Conservation (phyloP, 345 rosid species). For the Arabidopsis arenosa region DNA sequence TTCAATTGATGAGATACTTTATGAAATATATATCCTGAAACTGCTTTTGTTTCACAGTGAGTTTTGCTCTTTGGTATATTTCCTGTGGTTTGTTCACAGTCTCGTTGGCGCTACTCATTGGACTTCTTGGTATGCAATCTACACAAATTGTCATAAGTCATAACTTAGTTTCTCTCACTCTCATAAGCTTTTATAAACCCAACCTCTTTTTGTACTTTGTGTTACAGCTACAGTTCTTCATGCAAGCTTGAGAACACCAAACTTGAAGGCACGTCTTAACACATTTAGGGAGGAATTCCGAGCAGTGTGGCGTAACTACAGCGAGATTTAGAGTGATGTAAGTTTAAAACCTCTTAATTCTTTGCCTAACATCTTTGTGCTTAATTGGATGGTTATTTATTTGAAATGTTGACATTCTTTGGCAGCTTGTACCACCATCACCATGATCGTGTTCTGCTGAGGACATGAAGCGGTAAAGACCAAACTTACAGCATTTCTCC, state of each 20-base stretch:
- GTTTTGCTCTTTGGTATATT: constrained; percentile 80
- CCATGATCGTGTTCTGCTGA: constrained; percentile 6
- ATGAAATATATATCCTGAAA: neutral
- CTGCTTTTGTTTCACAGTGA: constrained; percentile 47
- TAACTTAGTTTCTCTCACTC: constrained; percentile 24
- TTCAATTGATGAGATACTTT: neutral
- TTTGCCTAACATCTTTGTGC: neutral
- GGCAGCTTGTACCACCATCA: constrained; percentile 12
- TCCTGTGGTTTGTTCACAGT: constrained; percentile 87
- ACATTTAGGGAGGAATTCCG: constrained; percentile 97
- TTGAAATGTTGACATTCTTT: constrained; percentile 7
- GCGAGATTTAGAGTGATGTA: constrained; percentile 70
- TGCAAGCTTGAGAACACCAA: constrained; percentile 96
- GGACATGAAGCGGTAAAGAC: neutral
- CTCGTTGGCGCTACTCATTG: constrained; percentile 79
- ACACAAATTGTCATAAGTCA: neutral
- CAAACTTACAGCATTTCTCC: constrained; percentile 6
- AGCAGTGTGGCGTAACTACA: constrained; percentile 97
- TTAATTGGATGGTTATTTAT: neutral
- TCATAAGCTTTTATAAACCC: neutral
- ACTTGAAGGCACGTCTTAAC: constrained; percentile 93
- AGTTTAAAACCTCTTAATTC: constrained; percentile 38
- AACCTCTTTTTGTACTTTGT: constrained; percentile 14
- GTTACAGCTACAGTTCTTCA: constrained; percentile 78
- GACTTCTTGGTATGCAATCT: constrained; percentile 70